Conservation (phyloP, 2,329 filamentous ascomycete genomes). For the Arthrobotrys sphaeroides region DNA sequence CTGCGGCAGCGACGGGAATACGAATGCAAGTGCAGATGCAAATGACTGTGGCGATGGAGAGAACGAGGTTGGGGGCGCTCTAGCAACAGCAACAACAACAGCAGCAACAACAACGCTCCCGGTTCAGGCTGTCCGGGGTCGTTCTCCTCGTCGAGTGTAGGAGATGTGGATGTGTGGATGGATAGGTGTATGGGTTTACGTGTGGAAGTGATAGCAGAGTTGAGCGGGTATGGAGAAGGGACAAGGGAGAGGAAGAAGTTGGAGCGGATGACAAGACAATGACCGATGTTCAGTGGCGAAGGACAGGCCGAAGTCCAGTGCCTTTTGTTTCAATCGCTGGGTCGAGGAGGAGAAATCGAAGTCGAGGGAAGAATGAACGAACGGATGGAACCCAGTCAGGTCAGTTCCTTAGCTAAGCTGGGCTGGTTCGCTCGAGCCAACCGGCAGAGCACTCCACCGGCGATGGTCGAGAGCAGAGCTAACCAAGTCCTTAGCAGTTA, state of each 20-base stretch:
- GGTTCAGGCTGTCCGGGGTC: not conserved
- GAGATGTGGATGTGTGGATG: too few species aligned
- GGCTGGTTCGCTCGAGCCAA: not conserved
- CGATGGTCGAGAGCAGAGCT: too few species aligned
- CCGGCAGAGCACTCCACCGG: too few species aligned
- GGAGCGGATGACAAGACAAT: not conserved
- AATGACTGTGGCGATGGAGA: not conserved
- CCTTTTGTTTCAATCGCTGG: slow-evolving; percentile 6
- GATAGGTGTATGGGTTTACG: slow-evolving; percentile 1
- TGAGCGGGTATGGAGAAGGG: not conserved
- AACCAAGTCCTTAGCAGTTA: not conserved
- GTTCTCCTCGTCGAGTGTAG: not conserved
- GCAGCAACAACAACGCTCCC: not conserved
- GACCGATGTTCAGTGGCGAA: slow-evolving; percentile 9
- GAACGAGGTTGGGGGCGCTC: slow-evolving; percentile 12
- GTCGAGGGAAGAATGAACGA: not conserved
- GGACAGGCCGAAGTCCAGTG: not conserved
- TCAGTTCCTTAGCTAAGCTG: slow-evolving; percentile 1
- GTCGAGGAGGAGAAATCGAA: not conserved
- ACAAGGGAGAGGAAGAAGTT: not conserved
- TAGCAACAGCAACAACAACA: slow-evolving; percentile 8
- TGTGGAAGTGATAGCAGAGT: not conserved
- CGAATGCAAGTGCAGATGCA: not conserved
- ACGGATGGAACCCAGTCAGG: not conserved
- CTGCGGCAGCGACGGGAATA: not conserved